These are phyloP conservation scores for Oidiodendron maius DNA, from an alignment of 495 filamentous ascomycete genomes.

Conservation along the genomic window DNA sequence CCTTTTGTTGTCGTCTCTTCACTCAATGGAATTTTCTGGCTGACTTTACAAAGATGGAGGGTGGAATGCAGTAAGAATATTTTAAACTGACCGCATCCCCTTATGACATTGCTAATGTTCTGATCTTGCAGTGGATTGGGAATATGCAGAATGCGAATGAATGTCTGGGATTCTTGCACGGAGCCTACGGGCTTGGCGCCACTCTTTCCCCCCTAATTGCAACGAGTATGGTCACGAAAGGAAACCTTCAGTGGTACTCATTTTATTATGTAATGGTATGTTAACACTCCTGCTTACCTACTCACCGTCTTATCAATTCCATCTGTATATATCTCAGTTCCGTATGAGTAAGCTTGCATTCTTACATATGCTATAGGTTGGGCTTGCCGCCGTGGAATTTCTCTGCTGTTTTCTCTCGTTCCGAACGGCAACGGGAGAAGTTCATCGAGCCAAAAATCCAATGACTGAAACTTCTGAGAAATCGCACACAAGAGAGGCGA, in stretches of 20 bases:
- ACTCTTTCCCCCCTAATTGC: constrained; percentile 72
- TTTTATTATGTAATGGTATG: constrained; percentile 56
- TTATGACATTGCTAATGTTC: background rate
- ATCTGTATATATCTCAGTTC: background rate
- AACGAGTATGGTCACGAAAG: constrained; percentile 62
- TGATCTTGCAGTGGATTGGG: constrained; percentile 50
- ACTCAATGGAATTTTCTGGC: background rate
- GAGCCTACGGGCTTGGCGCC: constrained; percentile 71
- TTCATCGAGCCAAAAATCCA: constrained; percentile 48
- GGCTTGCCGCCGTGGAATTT: constrained; percentile 56
- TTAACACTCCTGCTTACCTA: background rate
- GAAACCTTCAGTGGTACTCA: constrained; percentile 50
- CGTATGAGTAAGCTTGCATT: constrained; percentile 25
- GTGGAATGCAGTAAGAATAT: constrained; percentile 53
- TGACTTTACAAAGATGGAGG: constrained; percentile 42
- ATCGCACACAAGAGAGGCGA: constrained; percentile 49
- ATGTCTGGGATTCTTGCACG: constrained; percentile 65
- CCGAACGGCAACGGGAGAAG: constrained; percentile 58
- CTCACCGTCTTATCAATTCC: background rate
- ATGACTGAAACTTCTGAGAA: constrained; percentile 26
- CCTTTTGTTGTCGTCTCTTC: background rate
- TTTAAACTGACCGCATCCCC: background rate
- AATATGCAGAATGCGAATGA: constrained; percentile 67
- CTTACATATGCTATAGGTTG: constrained; percentile 39
- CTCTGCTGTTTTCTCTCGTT: constrained; percentile 50